Percentiles rank a stretch among this genome's conserved stretches.
Conservation (phyloP, 352 stramenopile genomes). For the Pythium periplocum region DNA sequence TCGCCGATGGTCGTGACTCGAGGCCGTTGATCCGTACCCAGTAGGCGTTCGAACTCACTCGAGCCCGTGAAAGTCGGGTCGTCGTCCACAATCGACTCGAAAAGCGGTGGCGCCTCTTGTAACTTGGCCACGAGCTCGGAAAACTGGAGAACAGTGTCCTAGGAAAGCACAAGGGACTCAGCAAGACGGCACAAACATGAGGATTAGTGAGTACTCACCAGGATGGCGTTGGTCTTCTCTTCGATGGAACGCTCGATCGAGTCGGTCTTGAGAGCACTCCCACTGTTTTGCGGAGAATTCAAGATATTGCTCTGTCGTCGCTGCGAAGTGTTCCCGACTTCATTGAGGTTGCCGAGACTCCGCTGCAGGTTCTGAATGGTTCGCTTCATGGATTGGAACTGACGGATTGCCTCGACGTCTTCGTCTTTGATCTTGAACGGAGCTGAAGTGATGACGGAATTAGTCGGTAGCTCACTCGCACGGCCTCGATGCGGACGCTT, state of each 20-base stretch:
- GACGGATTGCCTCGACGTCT: conserved; percentile 32
- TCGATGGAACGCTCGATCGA: conserved; percentile 43
- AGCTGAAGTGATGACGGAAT: neutral
- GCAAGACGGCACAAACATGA: neutral
- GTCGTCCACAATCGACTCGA: conserved; percentile 24
- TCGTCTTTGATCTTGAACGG: conserved; percentile 38
- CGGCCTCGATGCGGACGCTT: too few relatives aligned
- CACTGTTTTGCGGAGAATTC: too few relatives aligned
- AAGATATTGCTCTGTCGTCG: conserved; percentile 1
- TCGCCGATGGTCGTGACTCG: too few relatives aligned
- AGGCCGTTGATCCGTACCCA: neutral
- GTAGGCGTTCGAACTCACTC: conserved; percentile 2
- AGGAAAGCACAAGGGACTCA: neutral
- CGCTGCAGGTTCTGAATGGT: conserved; percentile 51
- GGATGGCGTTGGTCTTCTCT: conserved; percentile 45
- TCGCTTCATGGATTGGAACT: conserved; percentile 44
- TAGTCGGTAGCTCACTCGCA: neutral
- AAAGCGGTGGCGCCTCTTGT: conserved; percentile 41
- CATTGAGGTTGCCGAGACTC: conserved; percentile 36
- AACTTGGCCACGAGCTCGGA: conserved; percentile 49
- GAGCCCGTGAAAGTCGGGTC: neutral
- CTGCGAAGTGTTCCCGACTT: conserved; percentile 22
- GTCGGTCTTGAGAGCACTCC: conserved; percentile 18
- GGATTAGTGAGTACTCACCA: conserved; percentile 20
- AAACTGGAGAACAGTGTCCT: conserved; percentile 61